Percentiles rank a stretch among this genome's conserved stretches.
Conservation (phyloP, 768 basidiomycete species). For the Melanogaster broomeanus region DNA sequence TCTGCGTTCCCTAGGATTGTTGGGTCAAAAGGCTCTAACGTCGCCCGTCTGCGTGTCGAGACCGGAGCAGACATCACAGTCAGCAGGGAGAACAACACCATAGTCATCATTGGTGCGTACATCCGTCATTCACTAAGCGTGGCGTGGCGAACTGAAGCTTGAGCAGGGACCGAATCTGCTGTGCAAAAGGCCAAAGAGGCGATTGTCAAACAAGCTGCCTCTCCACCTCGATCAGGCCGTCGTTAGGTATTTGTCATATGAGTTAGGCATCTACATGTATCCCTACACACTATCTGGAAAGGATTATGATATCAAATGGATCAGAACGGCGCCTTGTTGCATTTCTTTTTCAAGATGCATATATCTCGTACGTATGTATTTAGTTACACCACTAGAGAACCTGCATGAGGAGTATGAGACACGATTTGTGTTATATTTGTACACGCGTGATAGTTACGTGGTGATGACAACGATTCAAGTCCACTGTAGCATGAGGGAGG, state of each 20-base stretch:
- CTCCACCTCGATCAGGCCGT: constrained; percentile 20
- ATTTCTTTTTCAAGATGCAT: too few relatives aligned
- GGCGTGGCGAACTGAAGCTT: constrained; percentile 6
- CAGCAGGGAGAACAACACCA: constrained; percentile 83
- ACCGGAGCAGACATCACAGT: constrained; percentile 93
- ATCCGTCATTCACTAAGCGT: neutral
- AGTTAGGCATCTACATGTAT: constrained; percentile 26
- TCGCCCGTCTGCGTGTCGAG: constrained; percentile 82
- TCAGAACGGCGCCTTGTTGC: neutral
- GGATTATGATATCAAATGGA: constrained; percentile 11
- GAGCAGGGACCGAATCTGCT: constrained; percentile 64
- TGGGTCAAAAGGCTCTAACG: constrained; percentile 88
- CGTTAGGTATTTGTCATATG: constrained; percentile 17
- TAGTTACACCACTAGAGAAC: too few relatives aligned
- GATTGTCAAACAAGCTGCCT: constrained; percentile 61
- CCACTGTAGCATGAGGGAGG: too few relatives aligned
- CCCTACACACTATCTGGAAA: constrained; percentile 28
- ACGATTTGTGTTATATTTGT: too few relatives aligned
- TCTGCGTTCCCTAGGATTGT: constrained; percentile 91
- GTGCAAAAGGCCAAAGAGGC: constrained; percentile 76
- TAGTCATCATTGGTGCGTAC: constrained; percentile 80
- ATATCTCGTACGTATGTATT: too few relatives aligned
- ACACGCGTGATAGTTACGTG: too few relatives aligned
- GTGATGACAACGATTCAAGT: too few relatives aligned
- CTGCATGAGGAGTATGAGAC: too few relatives aligned